phyloP scores from a whole-genome alignment of 306 rosid genomes.

The Quercus dentata region DNA sequence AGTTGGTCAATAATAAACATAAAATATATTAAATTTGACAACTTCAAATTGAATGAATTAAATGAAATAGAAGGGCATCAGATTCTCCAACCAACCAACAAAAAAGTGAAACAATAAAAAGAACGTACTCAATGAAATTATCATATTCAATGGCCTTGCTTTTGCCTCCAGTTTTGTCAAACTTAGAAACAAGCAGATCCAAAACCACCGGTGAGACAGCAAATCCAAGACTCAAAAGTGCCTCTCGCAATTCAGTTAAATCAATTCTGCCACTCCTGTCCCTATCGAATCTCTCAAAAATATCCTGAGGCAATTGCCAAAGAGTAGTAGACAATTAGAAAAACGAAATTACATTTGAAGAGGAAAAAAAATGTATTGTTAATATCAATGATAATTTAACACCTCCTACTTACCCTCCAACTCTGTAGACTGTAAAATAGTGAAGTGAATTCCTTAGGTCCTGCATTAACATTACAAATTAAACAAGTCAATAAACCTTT shows the following conservation, averaged over 20 bases:
- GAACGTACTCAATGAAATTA: constrained; percentile 82
- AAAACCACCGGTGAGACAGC: constrained; percentile 71
- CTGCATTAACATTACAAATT: constrained; percentile 33
- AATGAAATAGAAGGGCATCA: background rate
- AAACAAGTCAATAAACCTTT: background rate
- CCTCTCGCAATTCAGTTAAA: constrained; percentile 71
- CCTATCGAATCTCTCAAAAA: constrained; percentile 81
- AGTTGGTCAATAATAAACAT: constrained; percentile 5
- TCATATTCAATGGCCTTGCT: constrained; percentile 83
- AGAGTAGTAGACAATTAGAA: background rate
- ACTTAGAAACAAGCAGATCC: constrained; percentile 90
- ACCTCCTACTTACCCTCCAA: constrained; percentile 70
- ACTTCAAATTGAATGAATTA: background rate
- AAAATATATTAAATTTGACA: background rate
- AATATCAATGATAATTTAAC: background rate
- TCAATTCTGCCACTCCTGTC: constrained; percentile 95
- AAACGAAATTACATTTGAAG: background rate
- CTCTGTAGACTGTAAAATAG: constrained; percentile 87
- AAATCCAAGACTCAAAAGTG: constrained; percentile 80
- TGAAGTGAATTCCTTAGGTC: constrained; percentile 89
- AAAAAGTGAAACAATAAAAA: background rate
- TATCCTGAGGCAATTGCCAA: constrained; percentile 41
- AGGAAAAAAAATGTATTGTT: background rate
- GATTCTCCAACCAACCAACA: background rate
- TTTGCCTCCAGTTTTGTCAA: constrained; percentile 87